Evolutionary conservation across 352 stramenopile species (phyloP).

Genomic region (Pythium folliculosum): DNA sequence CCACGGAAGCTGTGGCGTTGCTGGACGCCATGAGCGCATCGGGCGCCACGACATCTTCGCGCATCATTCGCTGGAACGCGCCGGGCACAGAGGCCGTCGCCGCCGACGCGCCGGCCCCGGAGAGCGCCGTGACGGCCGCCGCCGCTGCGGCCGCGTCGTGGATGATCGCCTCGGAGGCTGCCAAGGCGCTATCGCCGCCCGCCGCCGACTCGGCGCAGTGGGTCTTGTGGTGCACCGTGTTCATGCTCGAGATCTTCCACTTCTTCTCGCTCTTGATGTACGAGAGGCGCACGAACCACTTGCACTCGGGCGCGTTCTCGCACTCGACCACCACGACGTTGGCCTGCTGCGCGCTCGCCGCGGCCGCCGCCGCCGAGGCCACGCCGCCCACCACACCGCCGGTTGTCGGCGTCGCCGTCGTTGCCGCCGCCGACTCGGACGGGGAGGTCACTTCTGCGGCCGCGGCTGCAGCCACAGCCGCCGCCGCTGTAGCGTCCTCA

Average conservation of each 20-base stretch:
- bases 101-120: background rate
- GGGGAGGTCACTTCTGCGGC: background rate
- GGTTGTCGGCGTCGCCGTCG: background rate
- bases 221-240: conserved; percentile 60
- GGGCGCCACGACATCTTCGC: conserved; percentile 3
- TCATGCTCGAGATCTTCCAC: conserved; percentile 80
- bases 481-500: background rate
- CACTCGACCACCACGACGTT: conserved; percentile 67
- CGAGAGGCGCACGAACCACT: conserved; percentile 72
- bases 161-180: background rate
- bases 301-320: conserved; percentile 62
- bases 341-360: conserved; percentile 14
- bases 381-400: background rate
- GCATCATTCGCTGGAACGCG: conserved; percentile 41
- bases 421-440: background rate
- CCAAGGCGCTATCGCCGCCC: background rate
- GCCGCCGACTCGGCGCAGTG: conserved; percentile 39
- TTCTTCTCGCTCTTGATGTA: conserved; percentile 67
- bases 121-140: conserved; percentile 3
- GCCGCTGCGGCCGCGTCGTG: conserved; percentile 15
- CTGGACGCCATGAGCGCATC: conserved; percentile 2
- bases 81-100: background rate
- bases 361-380: background rate
- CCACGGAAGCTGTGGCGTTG: conserved; percentile 14
- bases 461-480: background rate